These are phyloP conservation scores for Trametes versicolor DNA, from an alignment of 1,284 basidiomycete species.

Conservation along the genomic window DNA sequence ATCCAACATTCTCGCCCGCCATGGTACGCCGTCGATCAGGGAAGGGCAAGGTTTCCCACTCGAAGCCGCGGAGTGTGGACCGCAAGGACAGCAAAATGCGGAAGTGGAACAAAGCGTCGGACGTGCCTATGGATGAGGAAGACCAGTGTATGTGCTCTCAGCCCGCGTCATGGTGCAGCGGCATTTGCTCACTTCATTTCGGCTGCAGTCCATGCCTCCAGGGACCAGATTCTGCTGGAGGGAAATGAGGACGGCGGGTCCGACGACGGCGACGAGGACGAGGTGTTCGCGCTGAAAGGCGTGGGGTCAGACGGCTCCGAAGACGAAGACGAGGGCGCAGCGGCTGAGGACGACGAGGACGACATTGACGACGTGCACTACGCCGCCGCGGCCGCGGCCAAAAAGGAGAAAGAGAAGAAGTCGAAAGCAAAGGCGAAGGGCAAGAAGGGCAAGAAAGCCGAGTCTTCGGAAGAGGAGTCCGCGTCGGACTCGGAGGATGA, in stretches of 20 bases:
- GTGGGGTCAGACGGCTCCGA: constrained; percentile 55
- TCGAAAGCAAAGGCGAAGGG: constrained; percentile 49
- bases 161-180: background rate
- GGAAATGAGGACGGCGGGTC: constrained; percentile 54
- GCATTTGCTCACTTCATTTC: constrained; percentile 1
- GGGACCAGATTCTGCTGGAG: constrained; percentile 84
- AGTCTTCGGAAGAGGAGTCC: constrained; percentile 43
- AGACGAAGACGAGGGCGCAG: constrained; percentile 53
- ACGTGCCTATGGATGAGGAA: constrained; percentile 80
- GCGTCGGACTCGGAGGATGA: constrained; percentile 64
- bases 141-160: constrained; percentile 68
- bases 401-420: constrained; percentile 48
- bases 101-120: constrained; percentile 70
- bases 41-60: constrained; percentile 37
- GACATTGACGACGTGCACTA: constrained; percentile 45
- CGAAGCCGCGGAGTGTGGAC: constrained; percentile 58
- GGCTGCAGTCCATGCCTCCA: constrained; percentile 78
- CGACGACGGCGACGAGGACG: constrained; percentile 68
- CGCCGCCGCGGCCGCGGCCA: constrained; percentile 36
- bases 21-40: constrained; percentile 47
- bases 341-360: constrained; percentile 55
- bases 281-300: constrained; percentile 75
- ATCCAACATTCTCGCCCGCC: constrained; percentile 4
- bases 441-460: constrained; percentile 45
- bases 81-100: constrained; percentile 61